Conservation (phyloP, 208 protist genomes). For the Wallacemonas sp. region DNA sequence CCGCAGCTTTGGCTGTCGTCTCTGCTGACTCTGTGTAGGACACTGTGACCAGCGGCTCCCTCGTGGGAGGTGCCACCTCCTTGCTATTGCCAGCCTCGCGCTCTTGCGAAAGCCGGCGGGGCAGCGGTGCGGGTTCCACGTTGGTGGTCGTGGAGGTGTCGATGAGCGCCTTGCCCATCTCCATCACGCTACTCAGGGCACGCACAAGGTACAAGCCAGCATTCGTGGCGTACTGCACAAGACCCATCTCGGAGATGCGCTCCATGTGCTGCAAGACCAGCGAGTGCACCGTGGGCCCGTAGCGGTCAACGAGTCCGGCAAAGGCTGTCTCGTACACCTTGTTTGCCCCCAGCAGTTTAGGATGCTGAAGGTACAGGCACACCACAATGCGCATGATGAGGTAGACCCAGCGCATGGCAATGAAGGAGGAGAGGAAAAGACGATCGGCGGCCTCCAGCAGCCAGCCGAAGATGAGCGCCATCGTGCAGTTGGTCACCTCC, state of each 20-base stretch:
- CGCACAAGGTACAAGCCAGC: constrained; percentile 31
- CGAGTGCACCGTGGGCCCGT: constrained; percentile 51
- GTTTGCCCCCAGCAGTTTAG: constrained; percentile 57
- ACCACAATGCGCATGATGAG: constrained; percentile 52
- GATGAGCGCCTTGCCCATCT: constrained; percentile 47
- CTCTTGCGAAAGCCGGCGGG: constrained; percentile 38
- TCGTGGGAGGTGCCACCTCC: background rate
- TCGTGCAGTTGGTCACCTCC: constrained; percentile 66
- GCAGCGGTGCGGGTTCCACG: constrained; percentile 31
- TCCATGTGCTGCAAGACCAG: constrained; percentile 57
- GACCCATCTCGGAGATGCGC: constrained; percentile 42
- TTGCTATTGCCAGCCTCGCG: constrained; percentile 15
- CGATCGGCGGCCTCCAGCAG: constrained; percentile 56
- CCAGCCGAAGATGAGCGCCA: constrained; percentile 75
- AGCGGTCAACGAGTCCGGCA: constrained; percentile 39
- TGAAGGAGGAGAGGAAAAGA: constrained; percentile 56
- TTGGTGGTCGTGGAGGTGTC: constrained; percentile 28
- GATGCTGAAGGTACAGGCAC: constrained; percentile 63
- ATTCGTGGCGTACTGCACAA: constrained; percentile 43
- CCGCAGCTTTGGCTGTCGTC: background rate
- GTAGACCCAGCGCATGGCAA: constrained; percentile 62
- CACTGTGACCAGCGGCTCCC: constrained; percentile 6
- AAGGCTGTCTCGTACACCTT: constrained; percentile 55
- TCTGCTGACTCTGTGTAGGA: background rate
- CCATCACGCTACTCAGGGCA: constrained; percentile 21